phyloP scores from a whole-genome alignment of 2,329 filamentous ascomycete species.

The Incumbomyces delicatus region DNA sequence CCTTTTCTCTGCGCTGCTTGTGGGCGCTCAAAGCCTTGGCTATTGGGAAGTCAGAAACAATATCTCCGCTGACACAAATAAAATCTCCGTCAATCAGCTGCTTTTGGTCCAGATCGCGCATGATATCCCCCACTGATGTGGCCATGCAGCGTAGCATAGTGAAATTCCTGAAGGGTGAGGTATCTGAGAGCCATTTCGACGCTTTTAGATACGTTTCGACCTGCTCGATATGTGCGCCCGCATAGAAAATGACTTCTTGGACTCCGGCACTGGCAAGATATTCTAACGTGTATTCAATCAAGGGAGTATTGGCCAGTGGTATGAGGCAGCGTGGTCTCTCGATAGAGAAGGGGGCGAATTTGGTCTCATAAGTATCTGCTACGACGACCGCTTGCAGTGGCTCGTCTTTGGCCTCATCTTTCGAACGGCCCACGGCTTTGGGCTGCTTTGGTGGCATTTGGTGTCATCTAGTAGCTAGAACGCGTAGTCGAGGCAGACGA shows the following conservation, averaged over 20 bases:
- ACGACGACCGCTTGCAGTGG: constrained; percentile 65
- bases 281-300: constrained; percentile 96
- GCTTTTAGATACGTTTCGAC: constrained; percentile 76
- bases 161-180: constrained; percentile 70
- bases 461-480: neutral
- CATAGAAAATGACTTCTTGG: constrained; percentile 89
- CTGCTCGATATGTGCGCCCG: constrained; percentile 73
- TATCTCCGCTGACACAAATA: constrained; percentile 80
- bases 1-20: constrained; percentile 65
- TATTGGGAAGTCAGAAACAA: constrained; percentile 83
- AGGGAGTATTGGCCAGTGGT: constrained; percentile 80
- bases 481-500: no score
- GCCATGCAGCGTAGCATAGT: constrained; percentile 82
- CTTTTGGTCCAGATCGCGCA: constrained; percentile 84
- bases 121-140: constrained; percentile 80
- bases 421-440: constrained; percentile 28
- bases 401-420: constrained; percentile 52
- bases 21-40: constrained; percentile 69
- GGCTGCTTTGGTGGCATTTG: constrained; percentile 22
- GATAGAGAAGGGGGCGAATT: constrained; percentile 80
- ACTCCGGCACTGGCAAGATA: constrained; percentile 92
- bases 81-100: constrained; percentile 84
- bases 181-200: constrained; percentile 64
- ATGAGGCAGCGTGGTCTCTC: constrained; percentile 89
- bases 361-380: constrained; percentile 86